Evolutionary conservation across 805 yeast species (phyloP), one percentile per base, ranked within the genome.

Genomic region (Nadsonia fulvescens): DNA sequence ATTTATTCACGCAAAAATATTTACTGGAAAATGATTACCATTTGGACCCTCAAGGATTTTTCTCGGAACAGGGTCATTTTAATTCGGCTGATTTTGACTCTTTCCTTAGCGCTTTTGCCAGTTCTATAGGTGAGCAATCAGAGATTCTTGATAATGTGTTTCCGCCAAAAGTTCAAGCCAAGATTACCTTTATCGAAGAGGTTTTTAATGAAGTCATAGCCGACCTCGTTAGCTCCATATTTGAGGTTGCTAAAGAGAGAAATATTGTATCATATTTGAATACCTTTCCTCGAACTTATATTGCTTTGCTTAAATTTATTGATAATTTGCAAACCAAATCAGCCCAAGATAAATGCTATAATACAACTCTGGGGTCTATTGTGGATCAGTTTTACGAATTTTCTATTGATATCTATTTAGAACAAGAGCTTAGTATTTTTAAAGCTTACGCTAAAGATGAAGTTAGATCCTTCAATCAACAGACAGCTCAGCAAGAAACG

Each of bases 131-230:
- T 32, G 39, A 49, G 9, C 54, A 58, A 24, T 42, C 59, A 5
- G 27, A 33, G 5, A 46, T 50, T 1, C 53, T 63, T 11, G 66
- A 62, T 32, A 31, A 35, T 7, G 51, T 62, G 3, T 64, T 66
- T 35, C 65, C 66, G 3, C 44, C 35, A 10, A 32, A 51, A 3
- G 48, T 53, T 6, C 66, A 66, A 1, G 61, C 62, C 51, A 55
- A 57, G 56, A 50, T 51, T 36, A 54, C 58, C 28, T 53, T 64
- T 4, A 45, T 61, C 24, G 70, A 65, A 34, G 62, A 56, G 23
- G 45, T 64, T 19, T 25, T 51, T 12, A 51, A 48, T 13, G 51
- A 45, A 8, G 29, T 39, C 9, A 25, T 51, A 6, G 33, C 37
- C 22, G 47, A 39, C 18, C 31, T 38, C 17, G 25, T 44, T 8